Conservation (phyloP, 1,284 basidiomycete species). For the Fomitopsis schrenkii region DNA sequence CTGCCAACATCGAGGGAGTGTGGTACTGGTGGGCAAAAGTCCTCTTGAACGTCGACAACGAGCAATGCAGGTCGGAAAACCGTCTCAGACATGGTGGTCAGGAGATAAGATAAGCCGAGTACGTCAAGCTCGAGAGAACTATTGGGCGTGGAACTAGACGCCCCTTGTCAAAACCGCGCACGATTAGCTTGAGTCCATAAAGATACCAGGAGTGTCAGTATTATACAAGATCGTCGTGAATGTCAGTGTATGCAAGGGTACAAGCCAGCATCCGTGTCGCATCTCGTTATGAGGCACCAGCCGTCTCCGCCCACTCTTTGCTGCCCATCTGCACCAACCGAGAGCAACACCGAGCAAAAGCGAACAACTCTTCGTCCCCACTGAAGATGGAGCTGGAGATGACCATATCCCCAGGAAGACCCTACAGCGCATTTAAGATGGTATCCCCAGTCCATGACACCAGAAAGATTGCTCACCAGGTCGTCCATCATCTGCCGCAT, state of each 20-base stretch:
- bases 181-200: not conserved
- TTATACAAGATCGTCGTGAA: not conserved
- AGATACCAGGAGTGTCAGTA: not conserved
- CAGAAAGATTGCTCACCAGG: constrained; percentile 48
- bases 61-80: constrained; percentile 37
- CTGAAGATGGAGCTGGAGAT: constrained; percentile 86
- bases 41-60: constrained; percentile 59
- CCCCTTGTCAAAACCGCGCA: not conserved
- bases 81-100: constrained; percentile 3
- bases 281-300: constrained; percentile 26
- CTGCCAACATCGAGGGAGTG: not conserved
- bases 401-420: constrained; percentile 70
- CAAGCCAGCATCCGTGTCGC: not conserved
- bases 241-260: not conserved
- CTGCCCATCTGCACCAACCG: constrained; percentile 91
- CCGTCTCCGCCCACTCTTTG: constrained; percentile 77
- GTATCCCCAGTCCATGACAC: not conserved
- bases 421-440: constrained; percentile 40
- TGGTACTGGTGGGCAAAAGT: constrained; percentile 54
- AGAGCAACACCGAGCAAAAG: constrained; percentile 90
- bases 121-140: not conserved
- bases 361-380: constrained; percentile 93
- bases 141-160: not conserved
- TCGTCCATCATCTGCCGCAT: constrained; percentile 91
- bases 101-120: not conserved